Base-by-base conservation (phyloP, 345 rosid species). In the Aquilaria yunnanensis region DNA sequence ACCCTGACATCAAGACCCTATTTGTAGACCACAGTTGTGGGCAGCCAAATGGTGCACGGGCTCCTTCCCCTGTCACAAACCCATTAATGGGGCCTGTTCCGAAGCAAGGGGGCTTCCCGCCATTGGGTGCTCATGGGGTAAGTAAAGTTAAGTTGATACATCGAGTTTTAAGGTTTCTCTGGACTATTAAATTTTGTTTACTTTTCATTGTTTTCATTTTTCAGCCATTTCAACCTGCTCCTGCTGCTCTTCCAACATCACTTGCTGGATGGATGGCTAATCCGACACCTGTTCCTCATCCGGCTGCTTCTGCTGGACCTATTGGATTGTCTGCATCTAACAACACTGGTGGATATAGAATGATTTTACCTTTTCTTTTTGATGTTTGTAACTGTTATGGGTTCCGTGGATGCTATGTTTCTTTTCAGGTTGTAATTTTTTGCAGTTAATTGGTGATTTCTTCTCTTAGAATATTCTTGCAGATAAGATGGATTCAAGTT, bases 201-300 rank as follows among this genome's bases (percentile, higher is more conserved):
- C 80, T 54, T 49, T 64, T 32, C 31, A 51, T 51, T 45, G 54
- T 68, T 66, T 33, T 57, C 60, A 9, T 23, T 59, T 71, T 56
- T 54, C 85, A 85, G 96, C 88, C 92, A 57, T 88, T 87, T 75
- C 96, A 81, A 81, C 75, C 96, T 2, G 51, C 78, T 46, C 86
- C 85, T 47, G 78, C 87, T 64, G 78, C 83, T 55, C 85, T 90
- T 66, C 67, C 92, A 51, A 67, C 89, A 56, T 69, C 89, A 67
- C 82, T 83, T 63, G 77, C 96, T 50, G 92, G 96, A 50, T 85
- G 89, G 96, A 82, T 88, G 96, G 90, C 93, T 34, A 88, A 77
- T 76, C 76, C 90, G 54, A 65, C 87, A 57, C 67, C 86, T 43
- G 84, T 80, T 43, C 83, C 90, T 68, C 89, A 85, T 61, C 90